These are phyloP conservation scores for Cystobasidium tubakii DNA, from an alignment of 768 basidiomycete genomes.

Conservation along the genomic window DNA sequence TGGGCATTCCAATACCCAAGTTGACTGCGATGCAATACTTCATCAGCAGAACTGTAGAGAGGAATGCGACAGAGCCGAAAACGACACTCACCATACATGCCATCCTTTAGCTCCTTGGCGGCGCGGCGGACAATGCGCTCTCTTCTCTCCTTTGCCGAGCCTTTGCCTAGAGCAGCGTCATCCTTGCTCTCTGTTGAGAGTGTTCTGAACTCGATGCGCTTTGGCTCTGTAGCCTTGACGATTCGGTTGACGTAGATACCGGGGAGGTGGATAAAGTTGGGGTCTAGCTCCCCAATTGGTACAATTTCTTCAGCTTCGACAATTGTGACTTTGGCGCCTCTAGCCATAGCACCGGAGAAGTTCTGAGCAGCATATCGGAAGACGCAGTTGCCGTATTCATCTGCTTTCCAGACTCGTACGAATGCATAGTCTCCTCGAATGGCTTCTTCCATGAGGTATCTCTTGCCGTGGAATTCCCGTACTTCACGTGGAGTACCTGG, in stretches of 20 bases:
- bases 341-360: slow-evolving; percentile 79
- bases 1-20: slow-evolving; percentile 52
- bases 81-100: slow-evolving; percentile 32
- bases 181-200: slow-evolving; percentile 42
- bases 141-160: slow-evolving; percentile 50
- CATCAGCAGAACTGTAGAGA: neutral
- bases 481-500: slow-evolving; percentile 70
- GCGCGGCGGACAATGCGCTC: slow-evolving; percentile 74
- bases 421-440: slow-evolving; percentile 58
- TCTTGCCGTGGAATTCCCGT: slow-evolving; percentile 68
- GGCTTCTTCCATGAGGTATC: slow-evolving; percentile 74
- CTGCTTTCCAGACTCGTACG: slow-evolving; percentile 83
- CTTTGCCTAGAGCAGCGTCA: slow-evolving; percentile 42
- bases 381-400: slow-evolving; percentile 81
- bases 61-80: neutral
- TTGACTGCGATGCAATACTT: slow-evolving; percentile 46
- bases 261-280: slow-evolving; percentile 61
- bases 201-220: slow-evolving; percentile 69
- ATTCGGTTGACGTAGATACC: slow-evolving; percentile 66
- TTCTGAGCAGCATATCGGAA: slow-evolving; percentile 78
- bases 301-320: slow-evolving; percentile 92
- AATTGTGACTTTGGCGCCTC: slow-evolving; percentile 80
- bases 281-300: slow-evolving; percentile 70
- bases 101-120: slow-evolving; percentile 80
- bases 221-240: slow-evolving; percentile 68